Conservation (phyloP, 1,284 basidiomycete genomes). For the Erythrobasidium hasegawianum region DNA sequence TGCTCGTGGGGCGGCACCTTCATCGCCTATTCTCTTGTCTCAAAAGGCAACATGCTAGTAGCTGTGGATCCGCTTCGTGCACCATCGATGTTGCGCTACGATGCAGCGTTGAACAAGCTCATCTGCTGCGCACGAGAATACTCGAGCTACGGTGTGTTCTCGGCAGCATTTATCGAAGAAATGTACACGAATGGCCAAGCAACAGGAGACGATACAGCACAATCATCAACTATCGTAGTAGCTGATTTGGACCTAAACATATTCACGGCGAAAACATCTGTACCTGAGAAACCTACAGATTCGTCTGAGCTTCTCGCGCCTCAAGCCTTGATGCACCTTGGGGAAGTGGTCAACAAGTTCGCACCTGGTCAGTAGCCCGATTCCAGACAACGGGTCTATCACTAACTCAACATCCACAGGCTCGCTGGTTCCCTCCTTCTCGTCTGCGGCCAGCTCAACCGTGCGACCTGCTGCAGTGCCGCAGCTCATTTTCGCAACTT, state of each 20-base stretch:
- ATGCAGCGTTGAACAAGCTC: constrained; percentile 55
- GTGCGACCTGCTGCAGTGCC: constrained; percentile 20
- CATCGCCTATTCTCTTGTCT: constrained; percentile 55
- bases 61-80: constrained; percentile 80
- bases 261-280: constrained; percentile 56
- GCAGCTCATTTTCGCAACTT: constrained; percentile 68
- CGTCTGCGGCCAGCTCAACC: not conserved
- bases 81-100: constrained; percentile 63
- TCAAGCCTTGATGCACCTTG: constrained; percentile 51
- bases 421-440: constrained; percentile 28
- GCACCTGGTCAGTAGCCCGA: constrained; percentile 46
- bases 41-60: constrained; percentile 56
- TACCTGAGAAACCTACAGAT: constrained; percentile 17
- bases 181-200: constrained; percentile 45
- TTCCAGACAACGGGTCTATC: too few relatives aligned
- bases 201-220: not conserved
- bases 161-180: constrained; percentile 61
- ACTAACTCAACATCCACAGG: too few relatives aligned
- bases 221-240: constrained; percentile 37
- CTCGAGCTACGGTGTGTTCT: constrained; percentile 65
- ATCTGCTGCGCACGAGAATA: constrained; percentile 69
- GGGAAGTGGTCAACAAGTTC: constrained; percentile 52
- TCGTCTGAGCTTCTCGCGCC: constrained; percentile 44
- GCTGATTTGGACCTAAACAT: constrained; percentile 68
- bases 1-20: constrained; percentile 45